Evolutionary conservation across 257 asterid genomes (phyloP), one percentile per base, ranked within the genome.

Genomic region (Solanum bukasovii): DNA sequence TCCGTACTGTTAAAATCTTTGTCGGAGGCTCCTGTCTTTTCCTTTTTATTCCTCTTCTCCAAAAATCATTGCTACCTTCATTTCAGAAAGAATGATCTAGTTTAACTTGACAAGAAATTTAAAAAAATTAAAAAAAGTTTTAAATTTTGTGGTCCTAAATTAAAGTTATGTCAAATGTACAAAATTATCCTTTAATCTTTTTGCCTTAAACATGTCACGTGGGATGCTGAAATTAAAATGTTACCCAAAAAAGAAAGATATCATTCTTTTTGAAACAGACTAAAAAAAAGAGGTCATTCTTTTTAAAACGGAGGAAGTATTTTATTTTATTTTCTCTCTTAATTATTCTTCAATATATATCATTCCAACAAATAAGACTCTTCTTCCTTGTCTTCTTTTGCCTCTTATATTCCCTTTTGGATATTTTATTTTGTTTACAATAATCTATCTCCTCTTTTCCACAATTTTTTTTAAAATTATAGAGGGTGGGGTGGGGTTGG

Each of bases 1-100:
- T 89, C 90, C 94, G 90, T 88, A 87, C 94, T 89, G 92, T 68
- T 77, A 84, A 89, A 88, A 92, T 92, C 94, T 91, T 90, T 91
- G 93, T 89, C 92, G 91, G 90, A 87, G 84, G 73, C 91, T 82
- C 87, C 35, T 88, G 92, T 91, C 92, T 87, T 88, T 16, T 84
- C 79, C 67, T 49, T 86, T 88, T 82, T 83, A 86, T 59, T 89
- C 89, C 72, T n/a, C 73, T 13, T 3, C 86, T 18, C 42, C 37
- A 46, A 46, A 78, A 52, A 29, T 16, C 5, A 33, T 33, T 72
- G 20, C 56, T 46, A 1, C 18, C 6, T 46, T 3, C 20, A 14
- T 46, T 46, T 46, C 20, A 46, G 0, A 46, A 46, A 4, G 2
- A 4, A 46, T 46, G 0, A 46, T 46, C 7, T 46, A 46, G 7